Evolutionary conservation across 2,329 filamentous ascomycete species (phyloP).

Genomic region (Blastomyces parvus): DNA sequence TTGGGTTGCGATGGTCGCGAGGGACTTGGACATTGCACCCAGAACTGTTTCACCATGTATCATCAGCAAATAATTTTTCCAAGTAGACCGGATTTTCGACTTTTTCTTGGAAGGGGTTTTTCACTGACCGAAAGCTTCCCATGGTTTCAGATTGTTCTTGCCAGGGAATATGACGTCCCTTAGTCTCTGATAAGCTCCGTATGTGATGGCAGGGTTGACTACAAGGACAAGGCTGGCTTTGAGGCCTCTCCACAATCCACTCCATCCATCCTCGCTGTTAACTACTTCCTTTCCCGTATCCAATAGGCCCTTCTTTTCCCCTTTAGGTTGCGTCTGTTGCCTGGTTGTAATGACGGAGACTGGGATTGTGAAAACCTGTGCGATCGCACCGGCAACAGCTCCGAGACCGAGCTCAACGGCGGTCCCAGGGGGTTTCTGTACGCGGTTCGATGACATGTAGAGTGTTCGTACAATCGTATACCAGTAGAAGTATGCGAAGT

Average conservation of each 20-base stretch:
- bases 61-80: slow-evolving; percentile 12
- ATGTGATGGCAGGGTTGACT: slow-evolving; percentile 94
- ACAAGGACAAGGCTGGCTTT: slow-evolving; percentile 94
- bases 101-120: background rate
- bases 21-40: slow-evolving; percentile 81
- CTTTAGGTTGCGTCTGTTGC: slow-evolving; percentile 84
- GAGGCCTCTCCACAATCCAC: slow-evolving; percentile 84
- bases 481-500: slow-evolving; percentile 99
- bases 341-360: slow-evolving; percentile 91
- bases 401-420: slow-evolving; percentile 74
- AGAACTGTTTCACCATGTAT: slow-evolving; percentile 50
- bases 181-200: slow-evolving; percentile 88
- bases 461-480: slow-evolving; percentile 79
- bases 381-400: slow-evolving; percentile 77
- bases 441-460: slow-evolving; percentile 55
- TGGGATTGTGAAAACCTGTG: slow-evolving; percentile 92
- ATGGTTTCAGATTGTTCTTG: slow-evolving; percentile 63
- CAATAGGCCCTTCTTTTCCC: slow-evolving; percentile 73
- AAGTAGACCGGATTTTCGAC: no score
- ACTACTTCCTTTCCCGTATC: slow-evolving; percentile 85
- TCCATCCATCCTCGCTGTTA: slow-evolving; percentile 78
- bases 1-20: slow-evolving; percentile 87
- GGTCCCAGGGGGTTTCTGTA: slow-evolving; percentile 61
- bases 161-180: slow-evolving; percentile 68
- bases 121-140: slow-evolving; percentile 81